These are phyloP conservation scores for Trapa incisa DNA, from an alignment of 345 rosid species.

Conservation along the genomic window DNA sequence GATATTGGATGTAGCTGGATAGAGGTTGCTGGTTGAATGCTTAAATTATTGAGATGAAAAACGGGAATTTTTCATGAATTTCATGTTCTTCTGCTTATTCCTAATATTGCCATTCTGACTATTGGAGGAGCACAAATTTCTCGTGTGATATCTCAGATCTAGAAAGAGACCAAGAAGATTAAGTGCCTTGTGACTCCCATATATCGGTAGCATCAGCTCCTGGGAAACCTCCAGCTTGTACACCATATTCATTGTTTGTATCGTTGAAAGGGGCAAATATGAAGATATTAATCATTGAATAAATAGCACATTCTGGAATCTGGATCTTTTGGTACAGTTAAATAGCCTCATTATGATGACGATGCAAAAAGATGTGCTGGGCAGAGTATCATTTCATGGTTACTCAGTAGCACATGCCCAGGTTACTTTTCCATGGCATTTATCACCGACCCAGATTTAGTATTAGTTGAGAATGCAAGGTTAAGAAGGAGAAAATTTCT, in stretches of 20 bases:
- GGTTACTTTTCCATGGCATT: background rate
- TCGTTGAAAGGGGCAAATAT: background rate
- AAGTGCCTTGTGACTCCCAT: background rate
- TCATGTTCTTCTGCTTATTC: no score
- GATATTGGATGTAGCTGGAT: constrained; percentile 43
- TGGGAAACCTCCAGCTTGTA: background rate
- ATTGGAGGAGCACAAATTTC: background rate
- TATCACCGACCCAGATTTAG: background rate
- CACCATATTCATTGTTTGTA: background rate
- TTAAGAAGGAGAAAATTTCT: background rate
- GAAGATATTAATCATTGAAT: background rate
- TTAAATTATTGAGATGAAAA: no score
- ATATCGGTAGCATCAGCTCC: background rate
- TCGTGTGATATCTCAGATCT: background rate
- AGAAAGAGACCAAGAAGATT: background rate
- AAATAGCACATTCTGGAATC: background rate
- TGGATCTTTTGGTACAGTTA: background rate
- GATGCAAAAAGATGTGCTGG: no score
- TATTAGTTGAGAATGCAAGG: background rate
- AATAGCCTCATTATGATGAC: background rate
- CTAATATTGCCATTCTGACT: no score
- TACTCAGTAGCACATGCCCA: background rate
- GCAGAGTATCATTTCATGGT: background rate
- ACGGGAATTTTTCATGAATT: no score
- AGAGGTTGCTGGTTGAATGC: constrained; percentile 18